A percentile compares a stretch with the other conserved stretches of the same genome.
phyloP scores from a whole-genome alignment of 2,329 filamentous ascomycete species.

The Neobulgaria alba region DNA sequence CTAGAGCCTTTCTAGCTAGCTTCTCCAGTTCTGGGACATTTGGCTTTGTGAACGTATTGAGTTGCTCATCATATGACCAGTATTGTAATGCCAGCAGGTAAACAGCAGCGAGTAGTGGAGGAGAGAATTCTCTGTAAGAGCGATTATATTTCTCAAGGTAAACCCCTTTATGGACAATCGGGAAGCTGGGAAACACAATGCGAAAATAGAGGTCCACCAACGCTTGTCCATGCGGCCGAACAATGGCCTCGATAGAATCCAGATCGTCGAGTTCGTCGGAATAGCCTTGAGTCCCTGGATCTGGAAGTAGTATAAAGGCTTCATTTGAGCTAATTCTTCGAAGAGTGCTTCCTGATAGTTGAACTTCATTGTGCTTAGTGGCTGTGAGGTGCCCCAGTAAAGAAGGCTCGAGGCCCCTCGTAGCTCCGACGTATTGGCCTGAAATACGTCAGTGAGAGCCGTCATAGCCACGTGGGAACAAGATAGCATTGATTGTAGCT shows the following conservation, averaged over 20 bases:
- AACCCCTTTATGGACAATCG: slow-evolving; percentile 48
- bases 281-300: slow-evolving; percentile 60
- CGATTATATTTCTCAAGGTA: slow-evolving; percentile 53
- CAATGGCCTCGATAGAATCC: slow-evolving; percentile 26
- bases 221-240: slow-evolving; percentile 23
- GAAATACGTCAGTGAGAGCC: too few relatives aligned
- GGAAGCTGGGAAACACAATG: slow-evolving; percentile 41
- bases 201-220: slow-evolving; percentile 27
- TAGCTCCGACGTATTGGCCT: slow-evolving; percentile 75
- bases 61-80: slow-evolving; percentile 48
- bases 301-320: slow-evolving; percentile 70
- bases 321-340: slow-evolving; percentile 67
- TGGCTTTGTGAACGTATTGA: slow-evolving; percentile 37
- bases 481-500: too few relatives aligned
- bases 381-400: slow-evolving; percentile 71
- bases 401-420: slow-evolving; percentile 70
- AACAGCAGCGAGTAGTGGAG: slow-evolving; percentile 49
- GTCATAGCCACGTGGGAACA: too few relatives aligned
- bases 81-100: slow-evolving; percentile 55
- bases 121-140: slow-evolving; percentile 49
- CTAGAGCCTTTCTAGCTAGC: slow-evolving; percentile 36
- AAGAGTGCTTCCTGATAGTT: slow-evolving; percentile 56
- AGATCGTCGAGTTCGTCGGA: slow-evolving; percentile 23
- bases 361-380: slow-evolving; percentile 68
- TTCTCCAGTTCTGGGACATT: slow-evolving; percentile 32